These are phyloP conservation scores for Chytriomyces sp. DNA, from an alignment of 192 early-diverging fungal species.

Conservation along the genomic window DNA sequence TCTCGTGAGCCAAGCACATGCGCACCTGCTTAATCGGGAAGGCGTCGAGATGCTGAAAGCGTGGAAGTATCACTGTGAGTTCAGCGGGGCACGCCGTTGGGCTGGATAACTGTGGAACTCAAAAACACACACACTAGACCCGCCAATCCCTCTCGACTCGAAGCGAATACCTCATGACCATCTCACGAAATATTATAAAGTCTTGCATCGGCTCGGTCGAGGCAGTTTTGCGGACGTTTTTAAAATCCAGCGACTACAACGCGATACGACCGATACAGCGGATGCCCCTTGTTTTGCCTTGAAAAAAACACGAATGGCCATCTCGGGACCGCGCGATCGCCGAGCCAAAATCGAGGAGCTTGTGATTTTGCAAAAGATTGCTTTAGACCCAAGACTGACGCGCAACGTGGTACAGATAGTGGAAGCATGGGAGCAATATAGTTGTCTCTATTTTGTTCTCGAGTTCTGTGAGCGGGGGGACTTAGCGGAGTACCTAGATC, in stretches of 20 bases:
- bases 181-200: slow-evolving; percentile 70
- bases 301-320: slow-evolving; percentile 75
- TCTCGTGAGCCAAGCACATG: background rate
- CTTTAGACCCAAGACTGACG: no score
- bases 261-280: slow-evolving; percentile 43
- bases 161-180: slow-evolving; percentile 53
- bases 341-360: slow-evolving; percentile 78
- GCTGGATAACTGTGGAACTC: no score
- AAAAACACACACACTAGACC: no score
- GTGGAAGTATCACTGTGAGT: slow-evolving; percentile 4
- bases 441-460: slow-evolving; percentile 84
- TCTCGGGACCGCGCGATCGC: slow-evolving; percentile 69
- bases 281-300: slow-evolving; percentile 65
- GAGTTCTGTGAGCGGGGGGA: slow-evolving; percentile 84
- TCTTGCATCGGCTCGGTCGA: slow-evolving; percentile 66
- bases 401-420: slow-evolving; percentile 71
- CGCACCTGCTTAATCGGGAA: slow-evolving; percentile 8
- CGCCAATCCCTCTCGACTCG: background rate
- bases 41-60: background rate
- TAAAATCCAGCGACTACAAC: slow-evolving; percentile 68
- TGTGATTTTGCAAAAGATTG: slow-evolving; percentile 71
- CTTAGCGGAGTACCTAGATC: slow-evolving; percentile 33
- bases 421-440: slow-evolving; percentile 90
- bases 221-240: slow-evolving; percentile 83
- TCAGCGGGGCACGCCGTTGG: no score